Evolutionary conservation across 1,284 basidiomycete genomes (phyloP).

Genomic region (Ceratorhiza oryzae-sativae): DNA sequence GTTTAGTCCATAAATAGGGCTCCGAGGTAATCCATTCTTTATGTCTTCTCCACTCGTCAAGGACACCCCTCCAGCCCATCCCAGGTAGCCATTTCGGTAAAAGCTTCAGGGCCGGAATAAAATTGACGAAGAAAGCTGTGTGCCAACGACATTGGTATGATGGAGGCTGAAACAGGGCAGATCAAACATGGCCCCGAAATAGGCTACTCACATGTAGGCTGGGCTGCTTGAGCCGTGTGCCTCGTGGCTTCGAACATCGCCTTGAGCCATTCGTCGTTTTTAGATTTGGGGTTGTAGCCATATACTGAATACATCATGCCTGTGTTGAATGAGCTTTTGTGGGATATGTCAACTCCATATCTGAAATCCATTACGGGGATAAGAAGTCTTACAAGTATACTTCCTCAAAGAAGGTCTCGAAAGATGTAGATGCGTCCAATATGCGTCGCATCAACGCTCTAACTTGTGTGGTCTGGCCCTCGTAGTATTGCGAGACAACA

Average conservation of each 20-base stretch:
- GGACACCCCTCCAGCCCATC: neutral
- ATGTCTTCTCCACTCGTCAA: constrained; percentile 9
- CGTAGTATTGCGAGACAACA: neutral
- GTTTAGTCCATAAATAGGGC: constrained; percentile 19
- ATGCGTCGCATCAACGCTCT: neutral
- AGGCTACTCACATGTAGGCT: constrained; percentile 5
- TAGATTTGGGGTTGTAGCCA: constrained; percentile 15
- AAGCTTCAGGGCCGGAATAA: constrained; percentile 9
- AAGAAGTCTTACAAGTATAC: neutral
- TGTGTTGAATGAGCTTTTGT: constrained; percentile 6
- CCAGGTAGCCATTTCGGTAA: constrained; percentile 17
- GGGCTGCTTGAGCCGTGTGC: neutral
- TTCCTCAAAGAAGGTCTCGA: constrained; percentile 10
- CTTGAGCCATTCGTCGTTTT: constrained; percentile 17
- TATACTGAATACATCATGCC: neutral
- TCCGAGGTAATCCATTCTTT: constrained; percentile 2
- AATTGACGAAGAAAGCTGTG: constrained; percentile 13
- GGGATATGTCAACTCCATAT: neutral
- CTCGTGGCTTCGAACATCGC: neutral
- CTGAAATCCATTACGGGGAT: neutral
- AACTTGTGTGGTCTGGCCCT: neutral
- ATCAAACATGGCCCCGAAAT: neutral
- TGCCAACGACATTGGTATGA: neutral
- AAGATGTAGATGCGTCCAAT: neutral
- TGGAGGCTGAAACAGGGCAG: neutral